Evolutionary conservation across 1,139 yeast species (phyloP), one percentile per base, ranked within the genome.

Genomic region (Diutina neorugosa): DNA sequence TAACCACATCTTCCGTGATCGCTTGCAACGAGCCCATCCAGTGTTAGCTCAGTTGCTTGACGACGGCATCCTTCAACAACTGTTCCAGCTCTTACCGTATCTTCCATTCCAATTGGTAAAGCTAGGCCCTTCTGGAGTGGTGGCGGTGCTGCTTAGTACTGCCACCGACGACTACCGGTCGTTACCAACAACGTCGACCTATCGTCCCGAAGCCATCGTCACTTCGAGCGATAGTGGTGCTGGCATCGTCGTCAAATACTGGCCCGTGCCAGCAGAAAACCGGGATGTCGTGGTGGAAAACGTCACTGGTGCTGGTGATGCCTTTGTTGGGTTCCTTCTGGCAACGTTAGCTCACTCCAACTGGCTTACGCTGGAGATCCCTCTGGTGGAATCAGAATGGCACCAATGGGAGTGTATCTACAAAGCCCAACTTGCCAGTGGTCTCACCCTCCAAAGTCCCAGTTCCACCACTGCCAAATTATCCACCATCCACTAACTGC

Each of bases 271-370:
- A 0, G 41, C 55, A 12, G 69, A 66, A 50, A 68, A 73, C 53
- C 58, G 63, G 8, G 56, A 64, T 4, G 58, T 69, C 9, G 56
- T 61, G 0, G 71, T 80, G 4, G 64, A 65, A 4, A 81, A 78
- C 57, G 87, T 85, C 23, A 80, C 86, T 2, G 89, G 94, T 1
- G 86, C 90, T 0, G 89, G 89, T 3, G 94, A 87, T 46, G 50
- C 50, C 6, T 46, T 46, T 46, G 40, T 46, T 5, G 50, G 50
- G 7, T 46, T 46, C 16, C 12, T 46, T 8, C 40, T 46, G 50
- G 50, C 50, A 1, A 27, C 50, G 19, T 27, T 46, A 8, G 20
- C 40, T 11, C 16, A 21, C 27, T 12, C 27, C 6, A 55, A 60
- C 40, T 70, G 73, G 73, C 57, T 68, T 21, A 53, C 53, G 2